These are phyloP conservation scores for Daldinia caldariorum DNA, from an alignment of 495 filamentous ascomycete species.

Conservation along the genomic window DNA sequence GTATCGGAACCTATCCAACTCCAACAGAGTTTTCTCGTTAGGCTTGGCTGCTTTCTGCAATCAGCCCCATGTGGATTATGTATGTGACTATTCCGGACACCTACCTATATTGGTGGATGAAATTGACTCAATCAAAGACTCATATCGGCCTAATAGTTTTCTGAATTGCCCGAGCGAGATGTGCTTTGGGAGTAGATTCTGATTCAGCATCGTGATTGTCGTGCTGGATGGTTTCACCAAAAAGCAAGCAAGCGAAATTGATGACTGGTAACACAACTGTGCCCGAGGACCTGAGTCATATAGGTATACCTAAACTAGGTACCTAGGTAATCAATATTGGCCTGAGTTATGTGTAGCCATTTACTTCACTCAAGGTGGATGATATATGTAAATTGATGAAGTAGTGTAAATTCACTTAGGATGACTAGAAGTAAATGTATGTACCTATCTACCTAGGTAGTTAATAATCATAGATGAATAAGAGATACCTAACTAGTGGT, in stretches of 20 bases:
- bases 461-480: background rate
- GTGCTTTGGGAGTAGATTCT: conserved; percentile 40
- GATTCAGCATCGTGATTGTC: conserved; percentile 28
- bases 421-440: too few species aligned
- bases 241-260: background rate
- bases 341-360: too few species aligned
- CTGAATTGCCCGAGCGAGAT: conserved; percentile 52
- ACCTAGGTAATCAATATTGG: too few species aligned
- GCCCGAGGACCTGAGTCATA: background rate
- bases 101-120: conserved; percentile 54
- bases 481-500: too few species aligned
- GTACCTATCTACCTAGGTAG: too few species aligned
- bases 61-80: conserved; percentile 14
- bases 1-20: conserved; percentile 62
- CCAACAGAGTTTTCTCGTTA: conserved; percentile 56
- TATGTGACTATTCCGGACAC: conserved; percentile 18
- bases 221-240: background rate
- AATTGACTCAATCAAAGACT: conserved; percentile 52
- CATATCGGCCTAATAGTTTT: conserved; percentile 49
- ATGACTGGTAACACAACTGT: background rate
- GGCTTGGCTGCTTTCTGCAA: conserved; percentile 47
- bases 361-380: too few species aligned
- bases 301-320: background rate
- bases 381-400: background rate
- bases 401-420: background rate